phyloP scores from a whole-genome alignment of 1,284 basidiomycete genomes.

The Cutaneotrichosporon cyanovorans region DNA sequence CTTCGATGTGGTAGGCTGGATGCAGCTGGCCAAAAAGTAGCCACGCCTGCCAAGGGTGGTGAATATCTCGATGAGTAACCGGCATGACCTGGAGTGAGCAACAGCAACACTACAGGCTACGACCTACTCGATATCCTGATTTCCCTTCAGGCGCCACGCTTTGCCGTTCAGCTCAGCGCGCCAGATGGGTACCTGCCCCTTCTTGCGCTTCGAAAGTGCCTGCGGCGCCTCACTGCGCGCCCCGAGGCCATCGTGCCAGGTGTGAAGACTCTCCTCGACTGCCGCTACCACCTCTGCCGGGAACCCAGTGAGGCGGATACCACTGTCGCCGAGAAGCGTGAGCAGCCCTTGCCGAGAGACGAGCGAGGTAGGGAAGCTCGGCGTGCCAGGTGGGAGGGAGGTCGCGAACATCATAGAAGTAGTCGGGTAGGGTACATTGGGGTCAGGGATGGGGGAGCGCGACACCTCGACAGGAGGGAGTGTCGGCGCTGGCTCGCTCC shows the following conservation, averaged over 20 bases:
- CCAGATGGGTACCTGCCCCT: conserved; percentile 17
- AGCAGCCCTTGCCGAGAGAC: conserved; percentile 26
- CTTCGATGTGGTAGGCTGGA: conserved; percentile 29
- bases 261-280: conserved; percentile 19
- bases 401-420: neutral
- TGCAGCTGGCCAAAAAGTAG: conserved; percentile 24
- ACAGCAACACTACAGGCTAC: conserved; percentile 8
- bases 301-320: conserved; percentile 30
- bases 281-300: conserved; percentile 19
- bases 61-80: conserved; percentile 31
- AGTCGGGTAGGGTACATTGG: conserved; percentile 5
- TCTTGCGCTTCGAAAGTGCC: conserved; percentile 7
- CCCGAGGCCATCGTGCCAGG: conserved; percentile 24
- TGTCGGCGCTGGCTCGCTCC: conserved; percentile 31
- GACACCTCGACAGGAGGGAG: conserved; percentile 17
- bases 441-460: conserved; percentile 1
- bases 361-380: neutral
- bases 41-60: conserved; percentile 31
- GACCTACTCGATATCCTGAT: conserved; percentile 38
- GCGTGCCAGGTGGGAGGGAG: neutral
- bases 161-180: conserved; percentile 27
- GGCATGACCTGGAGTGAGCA: conserved; percentile 24
- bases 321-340: conserved; percentile 19
- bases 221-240: conserved; percentile 18
- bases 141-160: conserved; percentile 36